These are phyloP conservation scores for Xylaria sp. DNA, from an alignment of 2,329 filamentous ascomycete genomes.

Conservation along the genomic window DNA sequence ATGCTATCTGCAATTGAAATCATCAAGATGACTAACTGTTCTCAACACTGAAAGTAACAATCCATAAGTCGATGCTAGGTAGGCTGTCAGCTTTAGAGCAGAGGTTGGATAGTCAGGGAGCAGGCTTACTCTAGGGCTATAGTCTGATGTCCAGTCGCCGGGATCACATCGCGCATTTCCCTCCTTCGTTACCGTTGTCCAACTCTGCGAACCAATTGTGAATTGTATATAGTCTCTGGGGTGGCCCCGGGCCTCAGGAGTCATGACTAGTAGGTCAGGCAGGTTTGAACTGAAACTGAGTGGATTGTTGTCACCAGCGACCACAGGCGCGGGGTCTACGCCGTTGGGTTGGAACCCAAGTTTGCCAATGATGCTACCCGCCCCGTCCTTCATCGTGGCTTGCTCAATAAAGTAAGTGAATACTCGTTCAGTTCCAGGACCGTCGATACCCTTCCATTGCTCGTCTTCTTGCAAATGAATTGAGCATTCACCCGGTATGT, in stretches of 20 bases:
- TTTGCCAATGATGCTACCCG: background rate
- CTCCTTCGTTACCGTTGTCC: background rate
- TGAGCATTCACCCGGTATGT: slow-evolving; percentile 10
- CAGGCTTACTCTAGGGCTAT: background rate
- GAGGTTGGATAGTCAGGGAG: background rate
- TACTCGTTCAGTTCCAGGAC: background rate
- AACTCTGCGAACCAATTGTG: slow-evolving; percentile 13
- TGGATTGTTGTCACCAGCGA: slow-evolving; percentile 5
- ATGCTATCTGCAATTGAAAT: background rate
- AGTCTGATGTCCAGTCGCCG: background rate
- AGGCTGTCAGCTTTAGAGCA: background rate
- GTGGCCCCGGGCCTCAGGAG: slow-evolving; percentile 3
- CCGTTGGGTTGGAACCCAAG: slow-evolving; percentile 9
- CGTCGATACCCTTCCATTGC: background rate
- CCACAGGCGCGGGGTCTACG: background rate
- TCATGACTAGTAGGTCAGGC: slow-evolving; percentile 4
- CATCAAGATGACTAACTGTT: background rate
- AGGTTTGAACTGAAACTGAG: background rate
- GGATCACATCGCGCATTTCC: slow-evolving; percentile 6
- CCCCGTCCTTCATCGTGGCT: slow-evolving; percentile 13
- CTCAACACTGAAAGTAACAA: background rate
- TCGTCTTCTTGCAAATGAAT: slow-evolving; percentile 14
- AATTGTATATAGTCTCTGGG: slow-evolving; percentile 19
- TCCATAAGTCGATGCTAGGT: slow-evolving; percentile 4
- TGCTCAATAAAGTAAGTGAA: slow-evolving; percentile 5